Conservation (phyloP, 768 basidiomycete genomes). For the Crassisporium funariophilum region DNA sequence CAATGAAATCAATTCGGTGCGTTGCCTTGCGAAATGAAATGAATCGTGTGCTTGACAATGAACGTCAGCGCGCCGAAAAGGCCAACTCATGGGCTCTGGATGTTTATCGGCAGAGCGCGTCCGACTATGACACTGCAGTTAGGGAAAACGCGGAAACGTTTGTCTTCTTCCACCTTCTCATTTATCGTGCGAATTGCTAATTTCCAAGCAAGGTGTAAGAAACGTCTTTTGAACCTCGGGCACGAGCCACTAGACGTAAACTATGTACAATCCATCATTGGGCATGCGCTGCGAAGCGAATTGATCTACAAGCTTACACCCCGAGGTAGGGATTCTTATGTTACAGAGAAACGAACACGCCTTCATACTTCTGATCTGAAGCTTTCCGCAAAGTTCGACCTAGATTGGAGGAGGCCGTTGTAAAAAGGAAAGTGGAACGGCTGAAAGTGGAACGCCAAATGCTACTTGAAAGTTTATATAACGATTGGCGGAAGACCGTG, state of each 20-base stretch:
- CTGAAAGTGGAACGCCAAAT: constrained; percentile 17
- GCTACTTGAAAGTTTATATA: constrained; percentile 17
- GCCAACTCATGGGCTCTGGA: constrained; percentile 22
- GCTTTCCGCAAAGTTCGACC: constrained; percentile 20
- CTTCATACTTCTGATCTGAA: constrained; percentile 2
- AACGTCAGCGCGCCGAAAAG: constrained; percentile 10
- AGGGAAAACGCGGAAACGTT: constrained; percentile 6
- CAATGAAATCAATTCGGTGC: constrained; percentile 9
- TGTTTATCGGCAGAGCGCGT: constrained; percentile 12
- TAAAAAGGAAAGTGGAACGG: constrained; percentile 9
- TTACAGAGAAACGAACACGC: not conserved
- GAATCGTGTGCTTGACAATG: not conserved
- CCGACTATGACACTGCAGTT: constrained; percentile 11
- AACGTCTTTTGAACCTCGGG: constrained; percentile 17
- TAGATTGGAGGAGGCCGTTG: constrained; percentile 16
- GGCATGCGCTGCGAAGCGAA: constrained; percentile 12
- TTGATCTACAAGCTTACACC: constrained; percentile 11
- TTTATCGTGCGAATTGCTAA: not conserved
- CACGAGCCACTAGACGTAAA: constrained; percentile 18
- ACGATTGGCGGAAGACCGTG: constrained; percentile 17
- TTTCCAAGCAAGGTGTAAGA: constrained; percentile 14
- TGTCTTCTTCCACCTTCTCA: not conserved
- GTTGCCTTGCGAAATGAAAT: not conserved
- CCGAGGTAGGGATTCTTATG: constrained; percentile 7
- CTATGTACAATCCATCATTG: constrained; percentile 12